Conservation (phyloP, 129 eudicot species). For the Pulicaria dysenterica region DNA sequence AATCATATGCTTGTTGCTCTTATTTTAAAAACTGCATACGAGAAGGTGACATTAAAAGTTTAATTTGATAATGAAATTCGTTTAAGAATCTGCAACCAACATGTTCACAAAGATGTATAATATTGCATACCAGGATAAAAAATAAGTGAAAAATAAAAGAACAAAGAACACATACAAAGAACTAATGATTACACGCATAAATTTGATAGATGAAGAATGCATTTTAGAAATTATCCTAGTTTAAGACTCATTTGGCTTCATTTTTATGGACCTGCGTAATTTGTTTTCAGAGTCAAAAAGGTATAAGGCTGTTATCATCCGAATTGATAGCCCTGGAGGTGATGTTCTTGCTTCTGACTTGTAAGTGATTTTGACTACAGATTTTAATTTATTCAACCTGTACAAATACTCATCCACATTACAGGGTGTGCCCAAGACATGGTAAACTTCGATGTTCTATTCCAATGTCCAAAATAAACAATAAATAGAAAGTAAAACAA, state of each 20-base stretch:
- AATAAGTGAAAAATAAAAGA: no score
- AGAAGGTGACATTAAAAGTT: no score
- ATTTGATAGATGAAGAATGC: no score
- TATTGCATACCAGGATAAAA: no score
- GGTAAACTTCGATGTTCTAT: slow-evolving; percentile 1
- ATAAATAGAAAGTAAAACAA: not conserved
- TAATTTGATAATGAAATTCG: no score
- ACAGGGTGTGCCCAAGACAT: not conserved
- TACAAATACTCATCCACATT: not conserved
- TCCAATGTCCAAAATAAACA: not conserved
- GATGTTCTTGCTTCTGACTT: slow-evolving; percentile 85
- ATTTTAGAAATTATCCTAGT: no score
- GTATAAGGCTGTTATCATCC: slow-evolving; percentile 75
- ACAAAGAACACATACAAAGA: no score
- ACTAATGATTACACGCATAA: no score
- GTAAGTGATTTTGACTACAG: slow-evolving; percentile 49
- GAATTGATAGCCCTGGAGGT: slow-evolving; percentile 97
- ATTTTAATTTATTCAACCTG: not conserved
- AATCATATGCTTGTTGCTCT: no score
- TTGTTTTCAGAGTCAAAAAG: slow-evolving; percentile 63
- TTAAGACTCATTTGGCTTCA: not conserved
- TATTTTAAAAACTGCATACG: no score
- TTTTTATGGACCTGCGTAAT: slow-evolving; percentile 8
- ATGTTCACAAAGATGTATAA: no score
- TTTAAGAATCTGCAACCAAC: no score